Percentiles rank a stretch among this genome's conserved stretches.
phyloP scores from a whole-genome alignment of 2,329 filamentous ascomycete genomes.

The Dothiorella sarmentorum region DNA sequence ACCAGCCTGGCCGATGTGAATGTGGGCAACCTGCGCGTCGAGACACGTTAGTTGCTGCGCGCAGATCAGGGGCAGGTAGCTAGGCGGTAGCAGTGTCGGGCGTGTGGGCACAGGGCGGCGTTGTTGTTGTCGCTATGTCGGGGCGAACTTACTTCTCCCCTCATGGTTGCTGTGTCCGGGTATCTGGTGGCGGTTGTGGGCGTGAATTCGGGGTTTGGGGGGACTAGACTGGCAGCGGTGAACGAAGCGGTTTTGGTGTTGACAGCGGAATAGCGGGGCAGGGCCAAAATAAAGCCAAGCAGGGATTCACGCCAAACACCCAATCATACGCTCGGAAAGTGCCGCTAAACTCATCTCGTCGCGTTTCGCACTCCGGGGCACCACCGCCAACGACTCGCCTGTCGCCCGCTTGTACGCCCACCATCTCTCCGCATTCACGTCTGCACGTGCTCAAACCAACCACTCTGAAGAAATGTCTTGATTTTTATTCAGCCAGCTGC shows the following conservation, averaged over 20 bases:
- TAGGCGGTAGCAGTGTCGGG: not conserved
- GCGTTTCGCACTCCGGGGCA: not conserved
- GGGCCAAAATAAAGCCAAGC: conserved; percentile 17
- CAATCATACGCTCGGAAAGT: not conserved
- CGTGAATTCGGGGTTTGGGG: conserved; percentile 11
- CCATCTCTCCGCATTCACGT: not conserved
- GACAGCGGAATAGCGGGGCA: conserved; percentile 18
- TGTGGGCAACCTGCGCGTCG: conserved; percentile 56
- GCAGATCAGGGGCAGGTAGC: conserved; percentile 17
- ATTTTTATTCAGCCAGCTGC: not conserved
- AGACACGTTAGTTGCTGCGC: conserved; percentile 13
- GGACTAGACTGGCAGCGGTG: conserved; percentile 6
- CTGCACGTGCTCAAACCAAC: not conserved
- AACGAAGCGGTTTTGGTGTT: conserved; percentile 18
- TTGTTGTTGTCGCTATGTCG: not conserved
- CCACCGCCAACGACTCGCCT: conserved; percentile 9
- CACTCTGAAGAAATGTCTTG: not conserved
- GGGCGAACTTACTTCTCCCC: conserved; percentile 38
- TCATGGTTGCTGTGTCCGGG: conserved; percentile 31
- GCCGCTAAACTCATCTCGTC: not conserved
- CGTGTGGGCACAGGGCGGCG: conserved; percentile 11
- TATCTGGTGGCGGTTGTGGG: conserved; percentile 14
- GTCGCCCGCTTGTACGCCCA: conserved; percentile 3
- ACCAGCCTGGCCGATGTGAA: conserved; percentile 70
- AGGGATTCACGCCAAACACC: conserved; percentile 8